A percentile compares a stretch with the other conserved stretches of the same genome.
These are phyloP conservation scores for Aspergillus sojae DNA, from an alignment of 2,329 filamentous ascomycete genomes.

Conservation along the genomic window DNA sequence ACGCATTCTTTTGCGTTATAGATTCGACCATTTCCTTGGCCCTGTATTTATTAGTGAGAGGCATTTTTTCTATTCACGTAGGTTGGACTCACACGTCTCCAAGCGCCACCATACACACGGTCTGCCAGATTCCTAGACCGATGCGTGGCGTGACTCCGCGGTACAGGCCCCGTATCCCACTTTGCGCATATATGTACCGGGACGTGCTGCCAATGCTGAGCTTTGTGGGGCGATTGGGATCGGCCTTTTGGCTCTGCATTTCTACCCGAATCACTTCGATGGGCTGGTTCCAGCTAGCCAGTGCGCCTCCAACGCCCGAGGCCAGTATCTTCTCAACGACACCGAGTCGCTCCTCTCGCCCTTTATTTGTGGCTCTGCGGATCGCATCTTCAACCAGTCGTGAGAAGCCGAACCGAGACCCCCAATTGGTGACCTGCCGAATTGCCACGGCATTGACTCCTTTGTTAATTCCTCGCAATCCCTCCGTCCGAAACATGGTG, in stretches of 20 bases:
- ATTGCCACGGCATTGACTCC: slow-evolving; percentile 7
- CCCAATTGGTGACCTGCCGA: slow-evolving; percentile 8
- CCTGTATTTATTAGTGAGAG: background rate
- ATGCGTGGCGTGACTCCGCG: slow-evolving; percentile 21
- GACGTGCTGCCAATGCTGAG: slow-evolving; percentile 12
- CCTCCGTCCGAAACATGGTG: background rate
- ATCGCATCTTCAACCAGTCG: slow-evolving; percentile 4
- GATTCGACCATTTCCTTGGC: background rate
- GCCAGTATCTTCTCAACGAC: slow-evolving; percentile 22
- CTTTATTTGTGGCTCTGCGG: slow-evolving; percentile 5
- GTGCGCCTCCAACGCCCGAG: slow-evolving; percentile 21
- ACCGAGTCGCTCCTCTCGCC: slow-evolving; percentile 4
- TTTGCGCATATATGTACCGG: slow-evolving; percentile 10
- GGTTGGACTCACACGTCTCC: slow-evolving; percentile 9
- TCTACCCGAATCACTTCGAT: slow-evolving; percentile 22
- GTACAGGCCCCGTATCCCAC: slow-evolving; percentile 19
- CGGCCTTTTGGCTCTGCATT: slow-evolving; percentile 19
- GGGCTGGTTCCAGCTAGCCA: slow-evolving; percentile 26
- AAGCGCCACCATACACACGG: slow-evolving; percentile 24
- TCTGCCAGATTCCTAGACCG: slow-evolving; percentile 21
- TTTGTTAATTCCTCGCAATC: slow-evolving; percentile 6
- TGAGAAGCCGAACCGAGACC: slow-evolving; percentile 2
- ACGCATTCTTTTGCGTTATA: background rate
- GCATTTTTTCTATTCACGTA: rapidly evolving
- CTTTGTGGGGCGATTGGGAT: slow-evolving; percentile 11